Base-by-base conservation (phyloP, 352 stramenopile species). In the Phytopythium kandeliae region DNA sequence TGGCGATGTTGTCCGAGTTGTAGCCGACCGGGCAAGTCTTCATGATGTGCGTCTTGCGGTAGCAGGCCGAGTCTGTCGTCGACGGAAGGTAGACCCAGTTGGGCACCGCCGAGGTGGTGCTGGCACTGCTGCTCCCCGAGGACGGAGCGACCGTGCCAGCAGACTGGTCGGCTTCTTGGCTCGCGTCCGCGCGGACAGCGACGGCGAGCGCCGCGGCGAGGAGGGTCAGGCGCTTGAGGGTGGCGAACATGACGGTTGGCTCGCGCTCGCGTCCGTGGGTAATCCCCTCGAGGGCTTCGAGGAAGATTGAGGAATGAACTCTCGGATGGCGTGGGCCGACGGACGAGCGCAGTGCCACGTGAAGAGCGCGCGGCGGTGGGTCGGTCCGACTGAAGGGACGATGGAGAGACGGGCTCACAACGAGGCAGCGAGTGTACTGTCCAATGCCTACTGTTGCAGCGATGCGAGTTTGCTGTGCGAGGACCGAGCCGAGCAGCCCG, bases 21-120 rank as follows among this genome's bases (percentile, higher is more conserved):
- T 83, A 87, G 4, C 72, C 71, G 7, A 54, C 47, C 2, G 70
- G 58, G 49, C 75, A 86, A 1, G 54, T 58, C 13, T 60, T 71
- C 34, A 41, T 53, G 19, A 60, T 51, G 51, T 73, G 56, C 2
- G 62, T 74, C 54, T 80, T 78, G 19, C 75, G 70, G 52, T 85
- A 86, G 45, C 75, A 84, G 6, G 69, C 65, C 36, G 56, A 37
- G 45, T 79, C 65, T 4, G 58, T 64, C 1, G 51, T 34, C 4
- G 46, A 46, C 13, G 58, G 48, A 0, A 53, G 48, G 37, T 60
- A 63, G 13, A 74, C 53, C 65, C 65, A 74, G 48, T 74, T 74
- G 31, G 47, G 58, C 21, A 70, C 33, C 33, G 50, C 16, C 33
- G 34, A 28, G 19, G 10, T 51, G 4, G 30, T 28, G 19, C 28